phyloP scores from a whole-genome alignment of 1,139 yeast species.

The Blastobotrys capitulatus region DNA sequence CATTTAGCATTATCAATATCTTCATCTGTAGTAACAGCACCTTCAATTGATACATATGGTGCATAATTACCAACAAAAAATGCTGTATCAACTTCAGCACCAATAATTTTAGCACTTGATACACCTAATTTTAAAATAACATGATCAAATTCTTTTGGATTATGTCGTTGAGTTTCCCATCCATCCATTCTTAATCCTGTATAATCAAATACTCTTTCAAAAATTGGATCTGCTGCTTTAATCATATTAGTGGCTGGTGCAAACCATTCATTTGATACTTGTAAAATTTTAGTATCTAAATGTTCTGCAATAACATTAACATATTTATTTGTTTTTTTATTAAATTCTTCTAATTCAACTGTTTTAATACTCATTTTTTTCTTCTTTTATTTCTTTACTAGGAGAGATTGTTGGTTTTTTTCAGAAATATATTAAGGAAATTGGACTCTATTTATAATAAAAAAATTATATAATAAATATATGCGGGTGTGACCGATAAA shows the following conservation, averaged over 20 bases:
- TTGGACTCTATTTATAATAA: no score
- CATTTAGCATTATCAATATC: constrained; percentile 41
- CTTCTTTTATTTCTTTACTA: no score
- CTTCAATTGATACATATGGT: constrained; percentile 82
- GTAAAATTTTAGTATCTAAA: constrained; percentile 70
- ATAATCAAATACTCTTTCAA: constrained; percentile 72
- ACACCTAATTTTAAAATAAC: constrained; percentile 81
- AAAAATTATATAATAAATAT: no score
- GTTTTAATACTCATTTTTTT: background rate
- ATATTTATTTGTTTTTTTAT: background rate
- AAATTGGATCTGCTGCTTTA: constrained; percentile 69
- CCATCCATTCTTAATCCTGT: constrained; percentile 44
- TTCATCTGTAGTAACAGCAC: constrained; percentile 39
- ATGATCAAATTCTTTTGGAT: constrained; percentile 78
- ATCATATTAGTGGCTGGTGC: constrained; percentile 85
- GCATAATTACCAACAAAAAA: constrained; percentile 94
- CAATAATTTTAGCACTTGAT: constrained; percentile 68
- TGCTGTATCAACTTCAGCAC: constrained; percentile 87
- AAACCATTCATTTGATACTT: constrained; percentile 86
- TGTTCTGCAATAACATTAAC: constrained; percentile 63
- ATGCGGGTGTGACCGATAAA: no score
- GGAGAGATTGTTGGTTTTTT: no score
- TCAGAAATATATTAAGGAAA: no score
- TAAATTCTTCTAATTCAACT: background rate
- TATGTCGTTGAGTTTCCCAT: constrained; percentile 94